Conservation (phyloP, 495 filamentous ascomycete species). For the Penicillium pancosmium region DNA sequence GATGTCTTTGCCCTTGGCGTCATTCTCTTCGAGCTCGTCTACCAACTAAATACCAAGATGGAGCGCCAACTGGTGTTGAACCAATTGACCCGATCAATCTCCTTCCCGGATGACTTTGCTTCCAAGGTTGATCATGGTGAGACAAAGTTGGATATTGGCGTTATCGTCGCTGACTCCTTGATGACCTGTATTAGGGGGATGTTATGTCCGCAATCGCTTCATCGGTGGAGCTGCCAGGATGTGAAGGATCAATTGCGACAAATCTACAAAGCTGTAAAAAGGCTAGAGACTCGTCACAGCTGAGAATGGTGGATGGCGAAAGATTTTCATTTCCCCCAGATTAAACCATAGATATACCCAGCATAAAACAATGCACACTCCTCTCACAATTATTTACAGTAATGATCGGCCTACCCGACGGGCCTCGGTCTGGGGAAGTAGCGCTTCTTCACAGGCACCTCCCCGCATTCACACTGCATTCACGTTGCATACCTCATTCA, state of each 20-base stretch:
- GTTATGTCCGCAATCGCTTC: slow-evolving; percentile 43
- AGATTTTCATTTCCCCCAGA: background rate
- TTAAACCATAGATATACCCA: slow-evolving; percentile 10
- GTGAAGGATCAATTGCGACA: slow-evolving; percentile 34
- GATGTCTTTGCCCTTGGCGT: slow-evolving; percentile 59
- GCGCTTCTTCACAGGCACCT: slow-evolving; percentile 14
- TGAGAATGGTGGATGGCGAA: background rate
- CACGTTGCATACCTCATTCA: background rate
- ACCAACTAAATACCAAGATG: slow-evolving; percentile 55
- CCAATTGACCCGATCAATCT: slow-evolving; percentile 38
- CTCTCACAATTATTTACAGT: slow-evolving; percentile 5
- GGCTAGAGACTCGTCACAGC: slow-evolving; percentile 1
- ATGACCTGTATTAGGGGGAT: slow-evolving; percentile 49
- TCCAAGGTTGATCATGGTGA: slow-evolving; percentile 40
- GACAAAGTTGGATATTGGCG: slow-evolving; percentile 28
- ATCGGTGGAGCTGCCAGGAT: slow-evolving; percentile 43
- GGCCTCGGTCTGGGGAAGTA: slow-evolving; percentile 21
- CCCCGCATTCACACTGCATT: slow-evolving; percentile 16
- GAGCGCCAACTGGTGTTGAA: slow-evolving; percentile 53
- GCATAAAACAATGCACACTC: slow-evolving; percentile 15
- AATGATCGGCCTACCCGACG: slow-evolving; percentile 14
- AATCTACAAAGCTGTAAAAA: slow-evolving; percentile 26
- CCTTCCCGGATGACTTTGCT: slow-evolving; percentile 42
- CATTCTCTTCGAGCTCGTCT: slow-evolving; percentile 56
- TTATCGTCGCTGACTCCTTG: slow-evolving; percentile 40